Conservation (phyloP, 2,329 filamentous ascomycete genomes). For the Nothomitra cinnamomea region DNA sequence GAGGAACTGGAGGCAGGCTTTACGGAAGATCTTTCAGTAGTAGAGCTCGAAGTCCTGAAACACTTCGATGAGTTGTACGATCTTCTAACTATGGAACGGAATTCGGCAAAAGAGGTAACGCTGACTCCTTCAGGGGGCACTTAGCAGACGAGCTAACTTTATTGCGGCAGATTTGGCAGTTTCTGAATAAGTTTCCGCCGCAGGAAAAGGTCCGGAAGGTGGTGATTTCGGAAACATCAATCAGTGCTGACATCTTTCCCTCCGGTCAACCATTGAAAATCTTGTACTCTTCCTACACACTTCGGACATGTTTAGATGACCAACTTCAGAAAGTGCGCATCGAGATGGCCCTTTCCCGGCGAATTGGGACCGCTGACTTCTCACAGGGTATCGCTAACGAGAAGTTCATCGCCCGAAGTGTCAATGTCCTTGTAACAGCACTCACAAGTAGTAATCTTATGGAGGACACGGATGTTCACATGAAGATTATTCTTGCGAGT, state of each 20-base stretch:
- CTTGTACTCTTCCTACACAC: slow-evolving; percentile 52
- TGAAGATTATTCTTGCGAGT: slow-evolving; percentile 33
- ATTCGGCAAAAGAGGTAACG: slow-evolving; percentile 41
- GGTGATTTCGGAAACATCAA: slow-evolving; percentile 33
- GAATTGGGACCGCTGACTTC: slow-evolving; percentile 3
- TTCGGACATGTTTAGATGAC: slow-evolving; percentile 40
- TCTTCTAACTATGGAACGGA: slow-evolving; percentile 50
- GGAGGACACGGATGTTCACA: slow-evolving; percentile 25
- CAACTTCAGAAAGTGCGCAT: slow-evolving; percentile 10
- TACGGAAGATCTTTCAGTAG: slow-evolving; percentile 27
- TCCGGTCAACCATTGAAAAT: slow-evolving; percentile 52
- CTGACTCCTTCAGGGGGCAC: background rate
- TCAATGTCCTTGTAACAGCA: slow-evolving; percentile 40
- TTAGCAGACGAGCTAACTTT: slow-evolving; percentile 7
- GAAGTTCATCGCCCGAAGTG: slow-evolving; percentile 16
- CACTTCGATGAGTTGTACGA: slow-evolving; percentile 76
- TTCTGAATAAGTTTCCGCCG: slow-evolving; percentile 52
- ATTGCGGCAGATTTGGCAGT: slow-evolving; percentile 43
- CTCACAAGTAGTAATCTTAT: slow-evolving; percentile 41
- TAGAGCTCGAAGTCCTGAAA: slow-evolving; percentile 64
- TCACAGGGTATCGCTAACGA: slow-evolving; percentile 5
- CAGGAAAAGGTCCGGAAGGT: slow-evolving; percentile 40
- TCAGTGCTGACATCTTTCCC: slow-evolving; percentile 45
- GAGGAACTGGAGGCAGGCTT: slow-evolving; percentile 10
- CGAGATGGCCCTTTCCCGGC: background rate